Conservation (phyloP, 2,329 filamentous ascomycete genomes). For the Pezicula rhizophila region DNA sequence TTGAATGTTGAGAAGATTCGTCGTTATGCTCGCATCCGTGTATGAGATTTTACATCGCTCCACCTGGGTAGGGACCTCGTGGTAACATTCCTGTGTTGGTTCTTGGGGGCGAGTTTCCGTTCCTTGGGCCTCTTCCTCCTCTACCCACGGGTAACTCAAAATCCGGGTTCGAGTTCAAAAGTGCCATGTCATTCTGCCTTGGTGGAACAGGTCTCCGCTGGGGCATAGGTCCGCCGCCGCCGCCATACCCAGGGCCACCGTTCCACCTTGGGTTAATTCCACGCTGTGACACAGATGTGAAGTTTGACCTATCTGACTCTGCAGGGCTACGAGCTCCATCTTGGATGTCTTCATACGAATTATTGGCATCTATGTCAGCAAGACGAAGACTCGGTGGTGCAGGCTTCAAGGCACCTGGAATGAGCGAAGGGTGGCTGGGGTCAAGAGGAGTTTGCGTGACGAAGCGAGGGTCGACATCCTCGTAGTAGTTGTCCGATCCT, state of each 20-base stretch:
- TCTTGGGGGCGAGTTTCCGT: constrained; percentile 13
- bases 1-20: constrained; percentile 13
- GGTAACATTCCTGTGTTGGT: constrained; percentile 42
- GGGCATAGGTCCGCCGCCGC: constrained; percentile 27
- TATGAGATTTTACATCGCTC: constrained; percentile 11
- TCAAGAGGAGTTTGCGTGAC: constrained; percentile 38
- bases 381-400: constrained; percentile 10
- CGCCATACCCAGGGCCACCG: constrained; percentile 14
- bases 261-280: constrained; percentile 87
- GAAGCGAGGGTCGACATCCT: constrained; percentile 89
- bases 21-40: neutral
- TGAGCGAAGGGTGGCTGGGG: constrained; percentile 21
- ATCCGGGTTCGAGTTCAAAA: constrained; percentile 78
- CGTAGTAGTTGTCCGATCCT: constrained; percentile 61
- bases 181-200: constrained; percentile 57
- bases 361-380: constrained; percentile 25
- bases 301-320: constrained; percentile 74
- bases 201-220: constrained; percentile 16
- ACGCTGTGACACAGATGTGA: constrained; percentile 85
- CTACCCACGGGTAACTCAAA: constrained; percentile 60
- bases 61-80: constrained; percentile 45
- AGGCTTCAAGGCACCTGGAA: constrained; percentile 27
- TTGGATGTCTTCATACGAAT: constrained; percentile 58
- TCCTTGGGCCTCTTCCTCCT: constrained; percentile 15
- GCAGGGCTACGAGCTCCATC: constrained; percentile 63